A percentile compares a stretch with the other conserved stretches of the same genome.
Evolutionary conservation across 192 early-diverging fungal species (phyloP).

Genomic region (Linnemannia elongata): DNA sequence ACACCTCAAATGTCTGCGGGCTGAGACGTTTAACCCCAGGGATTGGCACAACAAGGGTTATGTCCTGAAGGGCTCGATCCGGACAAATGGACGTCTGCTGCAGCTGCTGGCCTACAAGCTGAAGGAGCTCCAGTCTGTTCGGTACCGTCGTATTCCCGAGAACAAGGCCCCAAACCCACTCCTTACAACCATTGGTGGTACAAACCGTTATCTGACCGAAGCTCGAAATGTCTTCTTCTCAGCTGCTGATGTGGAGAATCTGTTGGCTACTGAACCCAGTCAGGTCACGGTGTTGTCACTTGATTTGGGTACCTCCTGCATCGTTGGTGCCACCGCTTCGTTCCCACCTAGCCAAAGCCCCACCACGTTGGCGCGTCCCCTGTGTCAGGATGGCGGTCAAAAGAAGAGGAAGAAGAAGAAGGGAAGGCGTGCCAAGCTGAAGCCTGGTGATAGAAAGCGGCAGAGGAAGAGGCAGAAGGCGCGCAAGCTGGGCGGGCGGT

Average conservation of each 20-base stretch:
- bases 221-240: slow-evolving; percentile 9
- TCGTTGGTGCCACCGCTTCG: slow-evolving; percentile 6
- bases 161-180: neutral
- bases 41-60: slow-evolving; percentile 5
- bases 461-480: slow-evolving; percentile 3
- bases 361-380: neutral
- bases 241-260: slow-evolving; percentile 3
- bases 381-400: neutral
- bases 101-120: slow-evolving; percentile 1
- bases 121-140: slow-evolving; percentile 1
- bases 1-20: neutral
- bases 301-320: slow-evolving; percentile 11
- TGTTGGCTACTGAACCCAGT: slow-evolving; percentile 1
- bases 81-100: neutral
- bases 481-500: slow-evolving; percentile 1
- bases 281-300: slow-evolving; percentile 4
- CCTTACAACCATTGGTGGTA: slow-evolving; percentile 18
- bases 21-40: slow-evolving; percentile 13
- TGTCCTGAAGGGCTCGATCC: neutral
- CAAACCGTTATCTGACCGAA: slow-evolving; percentile 6
- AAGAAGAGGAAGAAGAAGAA: slow-evolving; percentile 3
- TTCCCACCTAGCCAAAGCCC: slow-evolving; percentile 10
- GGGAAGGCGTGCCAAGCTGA: slow-evolving; percentile 6
- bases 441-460: neutral
- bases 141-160: slow-evolving; percentile 5